Percentiles rank a stretch among this genome's conserved stretches.
Evolutionary conservation across 768 basidiomycete genomes (phyloP).

Genomic region (Rhizopogon rudus): DNA sequence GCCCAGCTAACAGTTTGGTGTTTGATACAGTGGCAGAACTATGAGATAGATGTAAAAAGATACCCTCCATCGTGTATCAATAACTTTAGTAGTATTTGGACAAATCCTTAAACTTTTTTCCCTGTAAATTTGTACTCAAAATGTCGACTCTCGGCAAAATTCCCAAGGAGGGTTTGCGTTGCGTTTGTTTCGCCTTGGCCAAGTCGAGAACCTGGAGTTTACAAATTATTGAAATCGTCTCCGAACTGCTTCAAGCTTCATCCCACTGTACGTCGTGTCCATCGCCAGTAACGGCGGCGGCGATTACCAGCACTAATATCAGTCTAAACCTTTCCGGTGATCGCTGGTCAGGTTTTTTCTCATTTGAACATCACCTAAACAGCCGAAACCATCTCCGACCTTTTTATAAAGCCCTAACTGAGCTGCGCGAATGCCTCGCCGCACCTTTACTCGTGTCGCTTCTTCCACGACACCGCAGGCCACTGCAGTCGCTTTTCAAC

Average conservation of each 20-base stretch:
- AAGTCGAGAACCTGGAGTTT: not conserved
- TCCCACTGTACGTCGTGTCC: not conserved
- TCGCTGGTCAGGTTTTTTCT: not conserved
- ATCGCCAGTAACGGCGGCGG: not conserved
- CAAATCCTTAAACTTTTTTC: not conserved
- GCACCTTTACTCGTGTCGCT: constrained; percentile 37
- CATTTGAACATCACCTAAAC: constrained; percentile 7
- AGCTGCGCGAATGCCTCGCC: constrained; percentile 53
- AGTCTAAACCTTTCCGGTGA: not conserved
- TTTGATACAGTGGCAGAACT: constrained; percentile 46
- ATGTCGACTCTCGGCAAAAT: constrained; percentile 9
- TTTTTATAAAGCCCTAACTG: constrained; percentile 29
- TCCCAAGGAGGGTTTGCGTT: constrained; percentile 5
- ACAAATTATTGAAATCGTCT: not conserved
- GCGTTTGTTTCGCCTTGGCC: not conserved
- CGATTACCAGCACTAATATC: not conserved
- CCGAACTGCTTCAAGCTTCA: not conserved
- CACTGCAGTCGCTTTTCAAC: constrained; percentile 18
- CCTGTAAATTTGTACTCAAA: constrained; percentile 18
- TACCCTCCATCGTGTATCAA: not conserved
- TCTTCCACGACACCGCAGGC: constrained; percentile 26
- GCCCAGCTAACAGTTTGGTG: constrained; percentile 6
- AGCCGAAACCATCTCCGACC: constrained; percentile 31
- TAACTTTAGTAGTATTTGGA: not conserved
- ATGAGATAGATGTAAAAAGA: constrained; percentile 23